Percentiles rank a stretch among this genome's conserved stretches.
Evolutionary conservation across 179 eudicot genomes (phyloP).

Genomic region (Camellia oleifera): DNA sequence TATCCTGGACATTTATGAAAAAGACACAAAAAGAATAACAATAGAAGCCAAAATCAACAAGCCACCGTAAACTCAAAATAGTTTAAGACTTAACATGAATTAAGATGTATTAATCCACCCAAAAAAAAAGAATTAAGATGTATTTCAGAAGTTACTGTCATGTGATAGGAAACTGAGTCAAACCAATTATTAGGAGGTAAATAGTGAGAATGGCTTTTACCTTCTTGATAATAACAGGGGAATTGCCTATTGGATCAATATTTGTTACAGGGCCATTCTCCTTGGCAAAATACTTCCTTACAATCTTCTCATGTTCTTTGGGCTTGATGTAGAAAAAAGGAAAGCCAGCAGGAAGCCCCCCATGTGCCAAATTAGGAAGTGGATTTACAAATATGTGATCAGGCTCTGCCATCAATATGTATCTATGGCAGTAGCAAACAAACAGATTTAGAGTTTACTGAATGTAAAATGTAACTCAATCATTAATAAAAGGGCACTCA

Average conservation of each 20-base stretch:
- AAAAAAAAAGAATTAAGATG: neutral
- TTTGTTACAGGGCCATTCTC: constrained; percentile 74
- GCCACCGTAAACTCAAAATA: neutral
- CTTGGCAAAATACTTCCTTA: constrained; percentile 64
- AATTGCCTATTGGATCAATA: constrained; percentile 88
- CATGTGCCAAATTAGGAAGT: constrained; percentile 70
- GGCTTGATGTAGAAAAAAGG: constrained; percentile 90
- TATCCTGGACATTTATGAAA: constrained; percentile 38
- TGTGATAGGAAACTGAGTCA: neutral
- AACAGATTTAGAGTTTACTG: constrained; percentile 1
- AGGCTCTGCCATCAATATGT: constrained; percentile 88
- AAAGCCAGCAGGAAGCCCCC: constrained; percentile 69
- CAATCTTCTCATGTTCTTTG: constrained; percentile 47
- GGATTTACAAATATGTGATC: constrained; percentile 82
- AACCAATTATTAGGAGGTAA: neutral
- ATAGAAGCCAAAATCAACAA: neutral
- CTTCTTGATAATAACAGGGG: constrained; percentile 84
- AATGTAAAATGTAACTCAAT: neutral
- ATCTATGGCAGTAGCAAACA: constrained; percentile 35
- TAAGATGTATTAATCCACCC: neutral
- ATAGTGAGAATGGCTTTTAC: constrained; percentile 25
- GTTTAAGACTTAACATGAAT: neutral
- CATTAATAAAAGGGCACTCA: constrained; percentile 34
- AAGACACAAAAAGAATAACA: neutral
- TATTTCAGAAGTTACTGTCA: neutral